Conservation (phyloP, 257 asterid genomes). For the Lycium barbarum region DNA sequence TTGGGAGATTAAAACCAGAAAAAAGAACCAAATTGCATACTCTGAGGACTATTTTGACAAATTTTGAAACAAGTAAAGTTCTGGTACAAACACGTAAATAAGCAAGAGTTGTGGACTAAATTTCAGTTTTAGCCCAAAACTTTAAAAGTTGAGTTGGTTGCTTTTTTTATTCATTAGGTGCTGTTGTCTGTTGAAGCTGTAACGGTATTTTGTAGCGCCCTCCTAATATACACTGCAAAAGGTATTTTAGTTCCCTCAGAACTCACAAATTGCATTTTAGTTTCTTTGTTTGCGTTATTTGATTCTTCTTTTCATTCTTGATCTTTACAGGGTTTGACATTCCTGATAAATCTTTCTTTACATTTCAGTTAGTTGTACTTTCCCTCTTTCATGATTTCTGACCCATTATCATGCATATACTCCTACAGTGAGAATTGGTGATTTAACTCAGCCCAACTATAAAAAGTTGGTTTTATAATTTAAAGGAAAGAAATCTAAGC, state of each 20-base stretch:
- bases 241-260: not conserved
- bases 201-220: not conserved
- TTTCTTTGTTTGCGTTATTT: not conserved
- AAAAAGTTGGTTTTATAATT: not conserved
- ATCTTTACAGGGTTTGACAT: not conserved
- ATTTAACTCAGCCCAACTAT: not conserved
- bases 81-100: no score
- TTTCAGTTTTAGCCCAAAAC: no score
- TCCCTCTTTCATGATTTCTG: not conserved
- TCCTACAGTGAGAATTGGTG: not conserved
- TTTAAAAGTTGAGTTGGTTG: not conserved
- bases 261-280: not conserved
- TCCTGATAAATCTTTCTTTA: not conserved
- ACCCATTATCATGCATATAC: not conserved
- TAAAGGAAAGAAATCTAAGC: no score
- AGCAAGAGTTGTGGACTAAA: no score
- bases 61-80: not conserved
- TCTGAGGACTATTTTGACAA: not conserved
- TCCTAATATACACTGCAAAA: not conserved
- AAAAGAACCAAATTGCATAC: not conserved
- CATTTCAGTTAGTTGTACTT: not conserved
- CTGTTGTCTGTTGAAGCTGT: not conserved
- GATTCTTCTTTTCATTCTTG: no score
- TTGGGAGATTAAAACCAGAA: not conserved
- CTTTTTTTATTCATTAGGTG: not conserved